These are phyloP conservation scores for Clohesyomyces aquaticus DNA, from an alignment of 495 filamentous ascomycete genomes.

Conservation along the genomic window DNA sequence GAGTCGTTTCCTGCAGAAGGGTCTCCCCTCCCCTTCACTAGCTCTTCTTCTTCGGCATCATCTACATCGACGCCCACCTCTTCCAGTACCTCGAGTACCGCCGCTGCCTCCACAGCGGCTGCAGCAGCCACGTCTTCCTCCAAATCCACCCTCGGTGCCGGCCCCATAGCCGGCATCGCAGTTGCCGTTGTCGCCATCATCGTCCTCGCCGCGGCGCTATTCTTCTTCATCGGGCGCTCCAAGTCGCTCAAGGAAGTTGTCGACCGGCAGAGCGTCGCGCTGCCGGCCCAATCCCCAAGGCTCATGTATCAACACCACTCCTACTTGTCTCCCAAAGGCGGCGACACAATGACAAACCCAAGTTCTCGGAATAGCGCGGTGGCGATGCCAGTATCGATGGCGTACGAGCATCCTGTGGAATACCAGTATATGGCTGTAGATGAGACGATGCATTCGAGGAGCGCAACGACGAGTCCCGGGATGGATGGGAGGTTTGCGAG, in stretches of 20 bases:
- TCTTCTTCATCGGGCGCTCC: conserved; percentile 47
- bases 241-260: conserved; percentile 20
- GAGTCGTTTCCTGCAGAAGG: conserved; percentile 45
- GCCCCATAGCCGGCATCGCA: conserved; percentile 53
- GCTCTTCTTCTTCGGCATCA: not conserved
- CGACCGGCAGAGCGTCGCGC: not conserved
- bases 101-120: not conserved
- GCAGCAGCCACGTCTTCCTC: conserved; percentile 9
- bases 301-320: not conserved
- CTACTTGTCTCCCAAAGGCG: not conserved
- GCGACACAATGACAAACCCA: not conserved
- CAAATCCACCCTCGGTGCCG: conserved; percentile 41
- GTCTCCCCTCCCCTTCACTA: not conserved
- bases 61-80: conserved; percentile 1
- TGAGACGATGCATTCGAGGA: not conserved
- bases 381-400: not conserved
- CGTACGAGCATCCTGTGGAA: not conserved
- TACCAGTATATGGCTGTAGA: not conserved
- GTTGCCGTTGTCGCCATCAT: conserved; percentile 47
- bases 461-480: conserved; percentile 1
- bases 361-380: conserved; percentile 4
- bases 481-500: not conserved
- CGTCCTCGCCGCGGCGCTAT: conserved; percentile 47
- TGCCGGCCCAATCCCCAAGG: not conserved
- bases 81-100: not conserved